phyloP scores from a whole-genome alignment of 345 rosid species.

The Diplotaxis tenuifolia region DNA sequence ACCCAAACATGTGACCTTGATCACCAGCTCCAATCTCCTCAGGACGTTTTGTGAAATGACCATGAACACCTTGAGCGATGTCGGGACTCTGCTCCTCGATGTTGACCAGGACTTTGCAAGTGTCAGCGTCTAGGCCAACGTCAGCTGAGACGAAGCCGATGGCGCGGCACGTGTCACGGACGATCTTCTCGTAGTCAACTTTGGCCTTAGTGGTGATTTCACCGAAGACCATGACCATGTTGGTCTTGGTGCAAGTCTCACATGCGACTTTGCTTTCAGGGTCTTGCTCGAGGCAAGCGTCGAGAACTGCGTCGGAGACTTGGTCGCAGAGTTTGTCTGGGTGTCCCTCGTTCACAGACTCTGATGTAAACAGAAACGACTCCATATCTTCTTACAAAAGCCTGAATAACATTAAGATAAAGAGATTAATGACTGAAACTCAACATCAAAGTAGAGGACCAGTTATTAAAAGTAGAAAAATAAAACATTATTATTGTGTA shows the following conservation, averaged over 20 bases:
- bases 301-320: conserved; percentile 76
- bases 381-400: conserved; percentile 49
- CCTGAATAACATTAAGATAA: not conserved
- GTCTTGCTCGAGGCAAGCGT: conserved; percentile 76
- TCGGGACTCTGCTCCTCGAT: conserved; percentile 84
- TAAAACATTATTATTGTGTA: not conserved
- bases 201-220: conserved; percentile 77
- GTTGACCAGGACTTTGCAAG: conserved; percentile 74
- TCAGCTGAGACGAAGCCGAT: conserved; percentile 70
- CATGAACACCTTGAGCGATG: conserved; percentile 77
- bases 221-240: conserved; percentile 85
- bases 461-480: not conserved
- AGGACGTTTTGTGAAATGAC: conserved; percentile 73
- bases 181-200: conserved; percentile 74
- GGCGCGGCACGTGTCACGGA: conserved; percentile 64
- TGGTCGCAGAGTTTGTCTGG: conserved; percentile 85
- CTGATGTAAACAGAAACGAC: conserved; percentile 70
- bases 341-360: conserved; percentile 82
- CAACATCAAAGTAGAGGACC: not conserved
- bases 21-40: conserved; percentile 83
- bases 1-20: conserved; percentile 80
- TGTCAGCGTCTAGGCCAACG: conserved; percentile 72
- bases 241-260: conserved; percentile 78
- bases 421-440: not conserved
- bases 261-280: conserved; percentile 85